These are phyloP conservation scores for Penicillium sp. DNA, from an alignment of 2,329 filamentous ascomycete genomes.

Conservation along the genomic window DNA sequence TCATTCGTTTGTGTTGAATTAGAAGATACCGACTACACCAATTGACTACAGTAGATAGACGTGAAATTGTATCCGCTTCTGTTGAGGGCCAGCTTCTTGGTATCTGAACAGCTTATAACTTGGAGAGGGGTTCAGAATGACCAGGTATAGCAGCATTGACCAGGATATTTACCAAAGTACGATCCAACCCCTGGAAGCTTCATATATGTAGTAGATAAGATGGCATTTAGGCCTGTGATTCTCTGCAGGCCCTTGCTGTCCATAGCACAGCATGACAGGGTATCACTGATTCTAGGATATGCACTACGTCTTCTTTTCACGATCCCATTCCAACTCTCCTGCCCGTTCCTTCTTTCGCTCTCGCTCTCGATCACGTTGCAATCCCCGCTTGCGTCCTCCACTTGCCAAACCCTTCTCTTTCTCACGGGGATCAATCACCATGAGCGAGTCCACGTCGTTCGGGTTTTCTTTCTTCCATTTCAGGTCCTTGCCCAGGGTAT, in stretches of 20 bases:
- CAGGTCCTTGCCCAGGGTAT: constrained; percentile 86
- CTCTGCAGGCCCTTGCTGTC: background rate
- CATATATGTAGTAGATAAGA: no score
- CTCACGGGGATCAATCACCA: constrained; percentile 90
- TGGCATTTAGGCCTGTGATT: background rate
- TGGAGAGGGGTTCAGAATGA: no score
- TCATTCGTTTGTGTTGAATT: no score
- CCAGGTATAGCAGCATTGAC: no score
- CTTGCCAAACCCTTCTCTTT: constrained; percentile 71
- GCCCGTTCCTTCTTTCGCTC: constrained; percentile 41
- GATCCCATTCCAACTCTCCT: constrained; percentile 43
- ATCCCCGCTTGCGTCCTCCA: constrained; percentile 63
- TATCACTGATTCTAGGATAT: background rate
- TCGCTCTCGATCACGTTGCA: constrained; percentile 43
- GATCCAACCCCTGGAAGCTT: no score
- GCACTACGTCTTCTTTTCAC: constrained; percentile 16
- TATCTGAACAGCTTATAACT: no score
- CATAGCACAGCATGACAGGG: background rate
- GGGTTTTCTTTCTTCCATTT: constrained; percentile 89
- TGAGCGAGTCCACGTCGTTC: constrained; percentile 70
- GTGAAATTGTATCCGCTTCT: no score
- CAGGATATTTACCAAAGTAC: no score
- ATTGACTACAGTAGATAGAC: no score
- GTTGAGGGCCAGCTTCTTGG: no score
- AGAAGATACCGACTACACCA: no score